Percentiles rank a stretch among this genome's conserved stretches.
phyloP scores from a whole-genome alignment of 805 yeast species.

The Nakazawaea sp. region DNA sequence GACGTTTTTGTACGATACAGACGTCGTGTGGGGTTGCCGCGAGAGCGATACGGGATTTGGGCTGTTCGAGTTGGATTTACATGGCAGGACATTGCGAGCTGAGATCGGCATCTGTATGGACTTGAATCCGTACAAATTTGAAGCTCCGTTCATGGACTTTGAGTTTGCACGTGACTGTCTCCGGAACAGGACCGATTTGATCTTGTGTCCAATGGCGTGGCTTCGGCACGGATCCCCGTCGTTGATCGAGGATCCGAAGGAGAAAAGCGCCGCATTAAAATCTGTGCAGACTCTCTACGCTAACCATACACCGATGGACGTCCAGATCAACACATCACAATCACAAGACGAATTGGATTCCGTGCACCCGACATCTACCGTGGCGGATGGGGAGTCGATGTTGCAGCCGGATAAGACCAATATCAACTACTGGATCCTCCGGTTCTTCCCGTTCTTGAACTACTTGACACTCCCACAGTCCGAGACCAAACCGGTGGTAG shows the following conservation, averaged over 20 bases:
- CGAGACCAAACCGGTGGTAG: constrained; percentile 24
- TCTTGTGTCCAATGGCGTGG: constrained; percentile 88
- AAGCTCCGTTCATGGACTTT: constrained; percentile 67
- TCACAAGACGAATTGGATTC: not conserved
- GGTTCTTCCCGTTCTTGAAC: constrained; percentile 58
- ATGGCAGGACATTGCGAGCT: constrained; percentile 12
- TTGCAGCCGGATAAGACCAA: constrained; percentile 38
- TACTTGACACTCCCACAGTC: constrained; percentile 23
- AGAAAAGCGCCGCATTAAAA: constrained; percentile 1
- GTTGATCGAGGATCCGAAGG: constrained; percentile 17
- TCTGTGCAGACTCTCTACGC: not conserved
- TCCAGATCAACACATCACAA: not conserved
- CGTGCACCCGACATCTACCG: not conserved
- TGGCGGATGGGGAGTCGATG: constrained; percentile 4
- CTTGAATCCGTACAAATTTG: constrained; percentile 77
- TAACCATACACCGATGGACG: not conserved
- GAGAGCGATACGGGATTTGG: constrained; percentile 62
- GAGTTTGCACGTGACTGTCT: constrained; percentile 61
- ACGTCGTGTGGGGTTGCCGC: constrained; percentile 70
- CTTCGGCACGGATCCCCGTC: constrained; percentile 43
- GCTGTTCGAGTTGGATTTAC: constrained; percentile 36
- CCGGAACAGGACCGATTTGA: constrained; percentile 40
- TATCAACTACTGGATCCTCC: constrained; percentile 65
- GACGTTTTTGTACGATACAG: constrained; percentile 70
- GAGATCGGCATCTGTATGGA: constrained; percentile 93